Conservation (phyloP, 306 rosid species). For the Malus domestica region ASM211411v1 NC_041804.1:35401501-35402000, state of each 20-base stretch:
- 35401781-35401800: neutral
- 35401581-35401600: neutral
- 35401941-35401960: neutral
- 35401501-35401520: neutral
- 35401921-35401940: neutral
- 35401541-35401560: neutral
- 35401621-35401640: constrained; percentile 50
- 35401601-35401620: neutral
- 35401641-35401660: constrained; percentile 66
- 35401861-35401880: neutral
- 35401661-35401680: constrained; percentile 69
- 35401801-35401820: neutral
- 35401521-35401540: neutral
- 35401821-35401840: neutral
- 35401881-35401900: neutral
- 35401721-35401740: constrained; percentile 45
- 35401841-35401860: neutral
- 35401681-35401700: constrained; percentile 82
- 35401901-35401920: neutral
- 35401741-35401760: constrained; percentile 4
- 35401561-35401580: neutral
- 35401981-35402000: neutral
- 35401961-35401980: neutral
- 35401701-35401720: constrained; percentile 74
- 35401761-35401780: neutral